These are phyloP conservation scores for Teunomyces barrocoloradensis DNA, from an alignment of 805 yeast genomes.

Conservation along the genomic window DNA sequence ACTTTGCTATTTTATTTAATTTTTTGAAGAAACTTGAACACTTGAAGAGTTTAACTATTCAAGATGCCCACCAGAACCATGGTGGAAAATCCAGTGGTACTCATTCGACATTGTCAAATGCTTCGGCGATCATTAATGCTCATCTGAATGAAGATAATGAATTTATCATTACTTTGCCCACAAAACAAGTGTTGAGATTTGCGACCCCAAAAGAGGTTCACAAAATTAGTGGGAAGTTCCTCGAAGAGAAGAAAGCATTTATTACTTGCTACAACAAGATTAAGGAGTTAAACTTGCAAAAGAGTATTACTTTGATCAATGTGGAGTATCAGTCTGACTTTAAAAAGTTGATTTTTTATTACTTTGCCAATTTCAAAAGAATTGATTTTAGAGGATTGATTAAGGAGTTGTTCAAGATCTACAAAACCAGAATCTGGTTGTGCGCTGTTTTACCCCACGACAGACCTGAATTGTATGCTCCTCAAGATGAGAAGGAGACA, in stretches of 20 bases:
- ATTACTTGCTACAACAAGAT: constrained; percentile 55
- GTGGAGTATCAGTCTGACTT: constrained; percentile 47
- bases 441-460: constrained; percentile 46
- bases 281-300: constrained; percentile 46
- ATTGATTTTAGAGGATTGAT: constrained; percentile 44
- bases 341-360: constrained; percentile 45
- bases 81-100: constrained; percentile 30
- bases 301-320: constrained; percentile 36
- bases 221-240: constrained; percentile 59
- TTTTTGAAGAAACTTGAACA: constrained; percentile 74
- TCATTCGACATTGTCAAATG: constrained; percentile 36
- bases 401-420: constrained; percentile 44
- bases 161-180: constrained; percentile 63
- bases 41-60: constrained; percentile 47
- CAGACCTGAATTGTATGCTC: constrained; percentile 30
- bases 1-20: constrained; percentile 68
- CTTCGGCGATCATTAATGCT: constrained; percentile 35
- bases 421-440: constrained; percentile 47
- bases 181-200: constrained; percentile 73
- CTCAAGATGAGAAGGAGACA: constrained; percentile 1
- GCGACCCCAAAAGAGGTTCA: constrained; percentile 70
- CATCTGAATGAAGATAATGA: constrained; percentile 54
- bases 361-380: constrained; percentile 45
- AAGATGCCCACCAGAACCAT: constrained; percentile 19
- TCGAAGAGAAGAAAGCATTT: constrained; percentile 71